phyloP scores from a whole-genome alignment of 768 basidiomycete species.

The Lyophyllum semitale region DNA sequence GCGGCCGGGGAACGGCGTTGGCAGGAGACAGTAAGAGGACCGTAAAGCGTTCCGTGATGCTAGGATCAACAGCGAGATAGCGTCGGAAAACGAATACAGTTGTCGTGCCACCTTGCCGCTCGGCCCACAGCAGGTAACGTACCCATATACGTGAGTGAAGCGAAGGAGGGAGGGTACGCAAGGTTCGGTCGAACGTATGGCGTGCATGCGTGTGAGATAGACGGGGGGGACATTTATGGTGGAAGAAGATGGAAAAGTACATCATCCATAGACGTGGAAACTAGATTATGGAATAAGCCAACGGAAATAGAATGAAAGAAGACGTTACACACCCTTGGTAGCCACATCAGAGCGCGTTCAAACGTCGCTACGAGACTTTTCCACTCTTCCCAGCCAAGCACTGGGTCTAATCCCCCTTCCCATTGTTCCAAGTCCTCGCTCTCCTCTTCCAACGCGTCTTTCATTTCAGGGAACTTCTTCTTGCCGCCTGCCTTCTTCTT shows the following conservation, averaged over 20 bases:
- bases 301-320: conserved; percentile 1
- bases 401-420: conserved; percentile 82
- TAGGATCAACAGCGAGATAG: conserved; percentile 82
- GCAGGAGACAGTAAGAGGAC: conserved; percentile 65
- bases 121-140: conserved; percentile 91
- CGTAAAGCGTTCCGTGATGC: conserved; percentile 78
- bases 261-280: conserved; percentile 93
- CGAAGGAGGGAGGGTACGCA: conserved; percentile 92
- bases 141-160: conserved; percentile 92
- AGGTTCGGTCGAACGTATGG: conserved; percentile 89
- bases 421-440: conserved; percentile 79
- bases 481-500: conserved; percentile 83
- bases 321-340: conserved; percentile 70
- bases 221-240: conserved; percentile 83
- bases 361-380: conserved; percentile 82
- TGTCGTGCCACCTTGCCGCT: conserved; percentile 75
- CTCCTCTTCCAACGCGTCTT: conserved; percentile 86
- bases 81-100: conserved; percentile 85
- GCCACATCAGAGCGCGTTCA: conserved; percentile 93
- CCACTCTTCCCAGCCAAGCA: conserved; percentile 98
- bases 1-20: conserved; percentile 64
- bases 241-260: conserved; percentile 88
- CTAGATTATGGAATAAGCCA: conserved; percentile 38
- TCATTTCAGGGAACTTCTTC: conserved; percentile 92
- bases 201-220: conserved; percentile 91